Evolutionary conservation across 78 protist genomes (phyloP), one percentile per base, ranked within the genome.

Genomic region (Pelomyxa schiedti): DNA sequence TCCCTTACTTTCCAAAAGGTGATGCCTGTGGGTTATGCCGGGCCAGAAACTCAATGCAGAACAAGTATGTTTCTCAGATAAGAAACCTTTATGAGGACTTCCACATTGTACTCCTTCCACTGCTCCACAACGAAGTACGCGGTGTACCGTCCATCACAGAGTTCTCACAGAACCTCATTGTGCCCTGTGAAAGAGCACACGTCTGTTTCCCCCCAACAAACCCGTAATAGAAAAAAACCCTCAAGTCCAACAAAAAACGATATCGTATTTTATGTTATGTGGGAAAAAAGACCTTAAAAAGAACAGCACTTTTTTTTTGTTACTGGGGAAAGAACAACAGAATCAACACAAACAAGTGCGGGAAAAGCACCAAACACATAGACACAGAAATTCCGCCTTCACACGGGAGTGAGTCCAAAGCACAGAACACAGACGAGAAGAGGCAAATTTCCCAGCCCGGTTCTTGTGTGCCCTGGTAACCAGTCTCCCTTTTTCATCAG

Each of bases 11-110:
- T 9, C 79, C 22, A 26, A 1, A 26, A 75, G 80, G 1, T 47
- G 0, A 41, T 36, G 36, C 52, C 16, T 91, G 95, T 79, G 69
- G 30, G 38, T 67, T 65, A 22, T 91, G 93, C 78, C 9, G 24
- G 16, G 84, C 95, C 3, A 87, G 97, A 40, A 28, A 69, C 42
- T 35, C 63, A 30, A 91, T 95, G 76, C 99, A 97, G 75, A 35
- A 86, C 63, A 93, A 92, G 81, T 95, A 96, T 77, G 67, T 96
- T 26, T 90, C 69, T 42, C 95, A 96, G 74, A 90, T 96, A 42
- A 78, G 30, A 0, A 97, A 95, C 8, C 87, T 95, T 37, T 95
- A 95, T 87, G 89, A 87, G 39, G 97, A 93, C 77, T 95, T 95
- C 82, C 94, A 93, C 77, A 85, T 93, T 7, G 78, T 88, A 9